Base-by-base conservation (phyloP, 495 filamentous ascomycete genomes). In the Mytilinidion resinicola region DNA sequence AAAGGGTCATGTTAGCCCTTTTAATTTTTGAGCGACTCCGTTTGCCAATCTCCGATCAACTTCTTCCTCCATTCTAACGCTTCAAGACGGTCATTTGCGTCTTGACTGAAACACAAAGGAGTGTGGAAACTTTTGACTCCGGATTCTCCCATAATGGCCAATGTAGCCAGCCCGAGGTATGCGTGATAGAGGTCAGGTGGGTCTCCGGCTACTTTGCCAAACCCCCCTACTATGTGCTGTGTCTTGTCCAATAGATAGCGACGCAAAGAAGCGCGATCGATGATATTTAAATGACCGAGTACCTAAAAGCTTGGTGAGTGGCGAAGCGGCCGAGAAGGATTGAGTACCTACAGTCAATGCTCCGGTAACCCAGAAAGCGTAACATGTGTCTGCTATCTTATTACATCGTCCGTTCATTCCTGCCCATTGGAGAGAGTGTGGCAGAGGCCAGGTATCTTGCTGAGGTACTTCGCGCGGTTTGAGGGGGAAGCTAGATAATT, bases 371-470 rank as follows among this genome's bases (percentile, higher is more conserved):
- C 93, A 98, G 76, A 90, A 98, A 6, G 81, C 83, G 71, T 98
- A 97, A 72, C 93, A 98, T 1, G 92, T 97, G 73, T 98, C 93
- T 17, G 85, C 84, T 11, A 82, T 70, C 68, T 98, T 98, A 74
- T 96, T 96, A 59, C 79, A 81, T 36, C 93, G 83, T 43, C 93
- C 93, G 64, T 92, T 95, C 68, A 95, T 89, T 20, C 89, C 92
- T 7, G 80, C 78, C 59, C 74, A 82, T 47, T 68, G 77, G 70
- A 77, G 73, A 34, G 65, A 68, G 36, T 59, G 53, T 35, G 65
- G 57, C 9, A 57, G 53, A 19, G 56, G 57, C 15, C 62, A 63
- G 19, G 49, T 59, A 0, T 52, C 53, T 51, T 59, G 14, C 44
- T 64, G 62, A 4, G 61, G 62, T 10, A 43, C 11, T 25, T 61